Percentiles rank a stretch among this genome's conserved stretches.
These are phyloP conservation scores for Eucalyptus regnans DNA, from an alignment of 345 rosid genomes.

Conservation along the genomic window DNA sequence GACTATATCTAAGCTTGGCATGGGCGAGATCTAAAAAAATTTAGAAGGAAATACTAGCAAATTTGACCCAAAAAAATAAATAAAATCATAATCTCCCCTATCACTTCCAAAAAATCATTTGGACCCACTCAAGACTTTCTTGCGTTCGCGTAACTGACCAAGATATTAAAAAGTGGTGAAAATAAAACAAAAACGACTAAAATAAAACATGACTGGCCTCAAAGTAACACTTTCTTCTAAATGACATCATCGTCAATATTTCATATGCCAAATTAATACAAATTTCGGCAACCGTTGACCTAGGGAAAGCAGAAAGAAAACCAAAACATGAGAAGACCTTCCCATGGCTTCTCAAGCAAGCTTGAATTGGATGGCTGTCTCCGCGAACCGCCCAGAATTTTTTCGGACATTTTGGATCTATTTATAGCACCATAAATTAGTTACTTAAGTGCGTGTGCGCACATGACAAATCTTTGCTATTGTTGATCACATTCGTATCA, in stretches of 20 bases:
- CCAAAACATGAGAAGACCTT: not conserved
- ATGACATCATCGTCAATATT: not conserved
- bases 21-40: rapidly evolving
- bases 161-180: not conserved
- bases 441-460: not conserved
- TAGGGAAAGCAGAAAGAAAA: not conserved
- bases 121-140: not conserved
- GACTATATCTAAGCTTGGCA: not conserved
- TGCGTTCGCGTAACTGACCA: not conserved
- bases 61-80: not conserved
- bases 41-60: not conserved
- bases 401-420: not conserved
- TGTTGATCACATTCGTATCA: not conserved
- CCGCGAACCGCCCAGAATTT: rapidly evolving
- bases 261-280: not conserved
- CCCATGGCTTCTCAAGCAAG: not conserved
- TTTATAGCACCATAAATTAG: not conserved
- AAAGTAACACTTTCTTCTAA: not conserved
- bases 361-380: not conserved
- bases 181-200: not conserved
- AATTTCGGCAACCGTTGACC: not conserved
- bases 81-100: not conserved
- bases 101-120: not conserved
- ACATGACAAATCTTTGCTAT: not conserved
- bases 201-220: not conserved